Base-by-base conservation (phyloP, 495 filamentous ascomycete species). In the Aspergillus indologenus region DNA sequence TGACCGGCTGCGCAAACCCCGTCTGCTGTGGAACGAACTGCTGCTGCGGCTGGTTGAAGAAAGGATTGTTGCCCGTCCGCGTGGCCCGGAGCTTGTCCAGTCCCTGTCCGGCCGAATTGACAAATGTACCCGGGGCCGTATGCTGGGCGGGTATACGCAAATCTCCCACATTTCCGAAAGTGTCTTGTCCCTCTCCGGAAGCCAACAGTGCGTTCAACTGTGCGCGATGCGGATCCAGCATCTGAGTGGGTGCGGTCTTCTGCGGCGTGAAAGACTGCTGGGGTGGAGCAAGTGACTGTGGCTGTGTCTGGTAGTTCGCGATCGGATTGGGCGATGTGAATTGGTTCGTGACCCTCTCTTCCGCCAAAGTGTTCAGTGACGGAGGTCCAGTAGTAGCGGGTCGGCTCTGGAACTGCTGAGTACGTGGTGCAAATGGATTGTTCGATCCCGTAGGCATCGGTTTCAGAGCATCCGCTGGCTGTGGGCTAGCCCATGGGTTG, bases 121-220 rank as follows among this genome's bases (percentile, higher is more conserved):
- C 89, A 66, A 98, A 99, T 2, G 90, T 96, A 26, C 94, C 94
- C 3, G 95, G 95, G 0, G 94, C 92, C 0, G 94, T 99, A 73
- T 99, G 94, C 71, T 99, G 94, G 34, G 94, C 85, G 1, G 94
- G 95, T 63, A 99, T 96, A 71, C 94, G 91, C 29, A 96, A 80
- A 54, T 98, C 87, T 55, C 94, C 94, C 43, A 88, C 89, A 67
- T 99, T 99, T 53, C 94, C 94, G 70, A 96, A 99, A 1, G 95
- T 98, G 69, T 99, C 94, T 76, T 91, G 87, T 21, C 94, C 94
- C 46, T 97, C 95, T 57, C 94, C 92, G 21, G 79, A 80, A 8
- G 89, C 82, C 46, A 99, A 83, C 14, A 99, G 87, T n/a, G 89
- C 85, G 64, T 98, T 97, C 56, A 99, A 85, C 65, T 82, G 85